Evolutionary conservation across 305 asterid genomes (phyloP), one percentile per base, ranked within the genome.

Genomic region (Fraxinus nigra): DNA sequence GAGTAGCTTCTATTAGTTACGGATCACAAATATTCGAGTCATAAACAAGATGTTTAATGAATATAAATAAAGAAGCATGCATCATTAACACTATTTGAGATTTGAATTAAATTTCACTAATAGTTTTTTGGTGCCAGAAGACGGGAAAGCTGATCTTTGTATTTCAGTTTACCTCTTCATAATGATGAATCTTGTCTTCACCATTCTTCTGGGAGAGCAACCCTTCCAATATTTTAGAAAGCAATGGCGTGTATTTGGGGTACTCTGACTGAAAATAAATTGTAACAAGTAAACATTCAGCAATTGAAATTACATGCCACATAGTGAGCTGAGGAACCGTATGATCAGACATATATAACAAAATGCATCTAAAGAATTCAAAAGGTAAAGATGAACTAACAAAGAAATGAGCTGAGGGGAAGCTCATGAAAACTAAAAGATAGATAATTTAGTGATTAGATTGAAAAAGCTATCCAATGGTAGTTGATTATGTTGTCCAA

Each of bases 231-330:
- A 94, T 88, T 88, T 96, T 94, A 77, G 97, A 92, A 88, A 96
- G 98, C 93, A 96, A 85, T 48, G 98, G 93, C 34, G 99, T 92
- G 87, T 94, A 93, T 40, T 91, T 91, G 32, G 97, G 98, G 88
- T 93, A 96, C 85, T 96, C 98, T 8, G 91, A 83, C 99, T 96
- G 97, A 88, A 83, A 87, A 88, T 72, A 86, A 79, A 83, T 82
- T 73, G 69, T 85, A 34, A 40, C 26, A 59, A 82, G 54, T 77
- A 82, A 48, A 43, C 76, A 73, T 82, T 82, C 18, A 72, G 82
- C 81, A 63, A 30, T 32, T 56, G 51, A 83, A 76, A 81, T 30
- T 28, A 76, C 77, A 18, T 7, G 34, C 67, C 30, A 78, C 78
- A 38, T 20, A 14, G 11, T 7, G 75, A 81, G 59, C 59, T 80